Conservation (phyloP, 2,329 filamentous ascomycete genomes). For the Neophaeococcomyces mojaviensis region DNA sequence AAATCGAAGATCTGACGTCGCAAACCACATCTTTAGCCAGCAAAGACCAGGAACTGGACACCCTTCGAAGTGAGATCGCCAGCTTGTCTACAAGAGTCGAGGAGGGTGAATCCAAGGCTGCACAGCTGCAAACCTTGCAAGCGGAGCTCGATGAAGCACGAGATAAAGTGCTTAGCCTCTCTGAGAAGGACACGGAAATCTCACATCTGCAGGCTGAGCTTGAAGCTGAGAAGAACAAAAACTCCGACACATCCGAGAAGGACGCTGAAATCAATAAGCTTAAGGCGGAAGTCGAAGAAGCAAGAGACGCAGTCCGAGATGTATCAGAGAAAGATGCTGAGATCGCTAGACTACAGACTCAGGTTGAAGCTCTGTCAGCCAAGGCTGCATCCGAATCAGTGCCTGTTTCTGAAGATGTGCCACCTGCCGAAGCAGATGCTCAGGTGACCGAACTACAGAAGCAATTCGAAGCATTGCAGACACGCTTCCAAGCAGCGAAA, state of each 20-base stretch:
- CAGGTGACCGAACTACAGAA: constrained; percentile 29
- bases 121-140: not conserved
- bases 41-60: constrained; percentile 1
- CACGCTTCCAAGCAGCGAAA: constrained; percentile 16
- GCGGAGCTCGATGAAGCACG: constrained; percentile 5
- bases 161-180: constrained; percentile 7
- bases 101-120: not conserved
- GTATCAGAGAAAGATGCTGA: constrained; percentile 5
- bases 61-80: not conserved
- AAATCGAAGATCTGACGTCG: not conserved
- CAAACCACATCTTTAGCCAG: not conserved
- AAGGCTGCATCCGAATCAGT: not conserved
- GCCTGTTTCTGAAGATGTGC: not conserved
- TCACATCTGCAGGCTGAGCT: constrained; percentile 10
- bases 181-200: constrained; percentile 8
- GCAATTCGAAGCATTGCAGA: constrained; percentile 15
- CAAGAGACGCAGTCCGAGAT: constrained; percentile 1
- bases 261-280: constrained; percentile 14
- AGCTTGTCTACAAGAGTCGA: not conserved
- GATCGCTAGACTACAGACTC: not conserved
- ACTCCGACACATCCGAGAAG: constrained; percentile 2
- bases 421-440: constrained; percentile 18
- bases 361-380: not conserved
- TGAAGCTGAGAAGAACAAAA: constrained; percentile 5
- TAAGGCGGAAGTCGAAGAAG: constrained; percentile 13